Conservation (phyloP, 1,139 yeast species). For the Yamadazyma jaroonii region DNA sequence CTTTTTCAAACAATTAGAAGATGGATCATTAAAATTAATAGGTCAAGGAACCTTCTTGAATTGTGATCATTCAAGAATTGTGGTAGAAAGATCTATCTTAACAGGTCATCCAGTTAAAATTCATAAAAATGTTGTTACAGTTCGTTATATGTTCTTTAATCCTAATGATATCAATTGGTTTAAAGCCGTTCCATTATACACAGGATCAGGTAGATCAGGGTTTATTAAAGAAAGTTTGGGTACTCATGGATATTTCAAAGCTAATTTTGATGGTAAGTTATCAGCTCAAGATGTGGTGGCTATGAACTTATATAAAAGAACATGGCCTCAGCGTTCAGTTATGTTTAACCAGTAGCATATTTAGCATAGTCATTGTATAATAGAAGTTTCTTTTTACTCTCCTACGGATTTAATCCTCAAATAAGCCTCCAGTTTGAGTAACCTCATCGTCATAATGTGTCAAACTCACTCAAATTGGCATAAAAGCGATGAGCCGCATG, state of each 20-base stretch:
- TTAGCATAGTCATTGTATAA: conserved; percentile 1
- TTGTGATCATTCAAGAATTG: conserved; percentile 77
- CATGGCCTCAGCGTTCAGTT: conserved; percentile 69
- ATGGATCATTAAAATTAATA: conserved; percentile 59
- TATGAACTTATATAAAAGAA: conserved; percentile 90
- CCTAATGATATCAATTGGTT: conserved; percentile 86
- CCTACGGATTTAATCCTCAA: no score
- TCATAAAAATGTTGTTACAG: conserved; percentile 86
- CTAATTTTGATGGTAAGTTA: conserved; percentile 87
- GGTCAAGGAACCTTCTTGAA: conserved; percentile 92
- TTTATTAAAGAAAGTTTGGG: conserved; percentile 93
- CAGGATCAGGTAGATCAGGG: conserved; percentile 90
- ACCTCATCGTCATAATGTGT: no score
- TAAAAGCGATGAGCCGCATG: no score
- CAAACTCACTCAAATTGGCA: no score
- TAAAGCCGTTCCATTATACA: conserved; percentile 88
- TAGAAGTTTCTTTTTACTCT: background rate
- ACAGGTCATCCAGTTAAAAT: conserved; percentile 97
- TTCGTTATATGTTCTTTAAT: conserved; percentile 97
- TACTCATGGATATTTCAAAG: conserved; percentile 97
- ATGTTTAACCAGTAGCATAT: conserved; percentile 23
- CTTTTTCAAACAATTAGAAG: conserved; percentile 52
- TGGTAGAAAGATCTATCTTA: conserved; percentile 83
- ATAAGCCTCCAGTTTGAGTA: no score
- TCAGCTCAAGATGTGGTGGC: conserved; percentile 92